Evolutionary conservation across 23 red algal genomes (phyloP).

Genomic region (Gracilariopsis chorda): DNA sequence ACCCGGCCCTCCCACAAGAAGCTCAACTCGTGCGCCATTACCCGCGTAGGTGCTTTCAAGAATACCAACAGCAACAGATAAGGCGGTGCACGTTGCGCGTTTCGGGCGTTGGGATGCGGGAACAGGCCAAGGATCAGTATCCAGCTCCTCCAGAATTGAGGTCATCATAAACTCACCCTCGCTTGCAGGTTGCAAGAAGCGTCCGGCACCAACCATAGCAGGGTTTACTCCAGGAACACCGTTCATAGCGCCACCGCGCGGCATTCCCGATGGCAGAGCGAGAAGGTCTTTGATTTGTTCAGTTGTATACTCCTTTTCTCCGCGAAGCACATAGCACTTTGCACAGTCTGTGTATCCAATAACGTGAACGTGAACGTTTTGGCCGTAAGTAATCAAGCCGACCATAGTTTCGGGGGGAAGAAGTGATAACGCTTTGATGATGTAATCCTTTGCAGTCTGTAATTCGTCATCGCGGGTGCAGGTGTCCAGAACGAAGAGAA

Average conservation of each 20-base stretch:
- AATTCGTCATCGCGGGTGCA: conserved; percentile 80
- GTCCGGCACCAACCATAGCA: conserved; percentile 34
- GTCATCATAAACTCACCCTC: conserved; percentile 97
- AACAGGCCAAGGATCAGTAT: conserved; percentile 90
- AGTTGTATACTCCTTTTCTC: conserved; percentile 87
- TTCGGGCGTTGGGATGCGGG: conserved; percentile 80
- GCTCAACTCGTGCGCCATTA: conserved; percentile 75
- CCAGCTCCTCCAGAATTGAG: conserved; percentile 76
- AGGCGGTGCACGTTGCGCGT: conserved; percentile 73
- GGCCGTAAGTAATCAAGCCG: conserved; percentile 96
- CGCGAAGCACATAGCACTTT: conserved; percentile 89
- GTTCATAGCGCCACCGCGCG: neutral
- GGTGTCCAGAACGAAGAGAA: conserved; percentile 94
- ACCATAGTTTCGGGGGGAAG: conserved; percentile 77
- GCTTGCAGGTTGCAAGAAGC: conserved; percentile 90
- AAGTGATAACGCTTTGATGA: conserved; percentile 82
- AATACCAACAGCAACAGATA: conserved; percentile 86
- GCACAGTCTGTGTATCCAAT: conserved; percentile 80
- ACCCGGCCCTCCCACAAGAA: conserved; percentile 80
- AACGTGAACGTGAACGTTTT: conserved; percentile 97
- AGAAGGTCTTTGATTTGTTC: conserved; percentile 77
- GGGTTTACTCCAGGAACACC: conserved; percentile 6
- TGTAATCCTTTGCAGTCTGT: conserved; percentile 85
- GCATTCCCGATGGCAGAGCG: neutral
- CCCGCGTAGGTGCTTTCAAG: conserved; percentile 79